Percentiles rank a stretch among this genome's conserved stretches.
Conservation (phyloP, 2,329 filamentous ascomycete genomes). For the Pestalotiopsis sp. region DNA sequence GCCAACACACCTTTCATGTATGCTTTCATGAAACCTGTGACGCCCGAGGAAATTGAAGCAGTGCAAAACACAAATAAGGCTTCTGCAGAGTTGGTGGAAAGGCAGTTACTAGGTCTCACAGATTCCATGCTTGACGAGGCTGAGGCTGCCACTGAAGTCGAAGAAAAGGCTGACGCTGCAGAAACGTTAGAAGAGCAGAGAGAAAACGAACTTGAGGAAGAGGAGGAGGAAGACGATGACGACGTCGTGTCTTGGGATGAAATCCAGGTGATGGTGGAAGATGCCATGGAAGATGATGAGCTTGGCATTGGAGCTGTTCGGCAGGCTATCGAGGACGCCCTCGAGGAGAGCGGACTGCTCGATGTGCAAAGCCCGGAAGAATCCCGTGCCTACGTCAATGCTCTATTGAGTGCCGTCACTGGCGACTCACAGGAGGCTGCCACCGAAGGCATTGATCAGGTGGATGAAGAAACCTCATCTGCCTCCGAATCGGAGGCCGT, state of each 20-base stretch:
- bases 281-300: slow-evolving; percentile 61
- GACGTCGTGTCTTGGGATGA: slow-evolving; percentile 53
- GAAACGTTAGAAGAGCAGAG: slow-evolving; percentile 25
- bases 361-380: slow-evolving; percentile 47
- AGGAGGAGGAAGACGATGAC: slow-evolving; percentile 24
- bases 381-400: slow-evolving; percentile 50
- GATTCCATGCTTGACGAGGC: slow-evolving; percentile 21
- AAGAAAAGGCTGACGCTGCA: slow-evolving; percentile 17
- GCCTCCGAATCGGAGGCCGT: slow-evolving; percentile 7
- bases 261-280: slow-evolving; percentile 56
- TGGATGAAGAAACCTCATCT: background rate
- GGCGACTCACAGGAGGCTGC: slow-evolving; percentile 23
- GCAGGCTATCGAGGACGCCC: slow-evolving; percentile 57
- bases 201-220: slow-evolving; percentile 8
- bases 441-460: slow-evolving; percentile 4
- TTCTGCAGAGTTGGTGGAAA: slow-evolving; percentile 71
- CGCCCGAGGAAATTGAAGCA: slow-evolving; percentile 67
- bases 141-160: slow-evolving; percentile 22
- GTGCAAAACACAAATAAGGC: slow-evolving; percentile 73
- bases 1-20: slow-evolving; percentile 70
- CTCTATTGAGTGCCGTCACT: slow-evolving; percentile 52
- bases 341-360: slow-evolving; percentile 57
- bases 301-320: slow-evolving; percentile 53
- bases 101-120: slow-evolving; percentile 56
- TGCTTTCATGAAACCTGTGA: slow-evolving; percentile 86